These are phyloP conservation scores for Hemerocallis citrina DNA, from an alignment of 106 monocot genomes.

Conservation along the genomic window DNA sequence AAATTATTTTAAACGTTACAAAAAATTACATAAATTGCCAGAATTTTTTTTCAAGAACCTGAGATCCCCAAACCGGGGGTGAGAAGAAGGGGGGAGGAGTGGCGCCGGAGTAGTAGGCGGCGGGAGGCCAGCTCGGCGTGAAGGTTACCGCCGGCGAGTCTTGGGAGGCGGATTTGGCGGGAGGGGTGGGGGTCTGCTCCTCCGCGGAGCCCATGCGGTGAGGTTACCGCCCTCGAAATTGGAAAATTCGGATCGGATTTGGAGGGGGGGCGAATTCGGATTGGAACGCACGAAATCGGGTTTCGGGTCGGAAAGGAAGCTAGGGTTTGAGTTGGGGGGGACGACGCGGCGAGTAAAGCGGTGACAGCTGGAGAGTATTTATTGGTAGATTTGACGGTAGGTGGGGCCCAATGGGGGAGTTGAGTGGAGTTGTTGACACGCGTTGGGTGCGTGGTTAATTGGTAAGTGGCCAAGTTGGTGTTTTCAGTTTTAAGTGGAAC, in stretches of 20 bases:
- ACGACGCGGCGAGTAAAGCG: no score
- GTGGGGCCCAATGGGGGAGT: no score
- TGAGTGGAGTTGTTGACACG: no score
- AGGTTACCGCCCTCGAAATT: not conserved
- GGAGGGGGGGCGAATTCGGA: no score
- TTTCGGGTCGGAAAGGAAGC: no score
- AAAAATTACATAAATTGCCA: not conserved
- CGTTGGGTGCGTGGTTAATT: no score
- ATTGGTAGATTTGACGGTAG: no score
- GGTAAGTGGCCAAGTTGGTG: no score
- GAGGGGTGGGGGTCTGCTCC: not conserved
- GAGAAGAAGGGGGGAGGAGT: conserved; percentile 10
- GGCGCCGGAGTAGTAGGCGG: not conserved
- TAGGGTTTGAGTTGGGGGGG: no score
- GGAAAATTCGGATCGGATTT: not conserved
- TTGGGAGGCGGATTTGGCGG: not conserved
- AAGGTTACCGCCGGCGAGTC: not conserved
- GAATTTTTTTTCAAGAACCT: not conserved
- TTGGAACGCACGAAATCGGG: no score
- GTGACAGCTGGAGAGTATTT: no score
- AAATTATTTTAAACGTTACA: not conserved
- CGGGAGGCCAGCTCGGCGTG: not conserved
- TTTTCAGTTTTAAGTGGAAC: no score
- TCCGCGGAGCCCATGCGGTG: conserved; percentile 14
- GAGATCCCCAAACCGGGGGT: conserved; percentile 12